A percentile compares a stretch with the other conserved stretches of the same genome.
These are phyloP conservation scores for Colletotrichum lini DNA, from an alignment of 2,329 filamentous ascomycete species.

Conservation along the genomic window DNA sequence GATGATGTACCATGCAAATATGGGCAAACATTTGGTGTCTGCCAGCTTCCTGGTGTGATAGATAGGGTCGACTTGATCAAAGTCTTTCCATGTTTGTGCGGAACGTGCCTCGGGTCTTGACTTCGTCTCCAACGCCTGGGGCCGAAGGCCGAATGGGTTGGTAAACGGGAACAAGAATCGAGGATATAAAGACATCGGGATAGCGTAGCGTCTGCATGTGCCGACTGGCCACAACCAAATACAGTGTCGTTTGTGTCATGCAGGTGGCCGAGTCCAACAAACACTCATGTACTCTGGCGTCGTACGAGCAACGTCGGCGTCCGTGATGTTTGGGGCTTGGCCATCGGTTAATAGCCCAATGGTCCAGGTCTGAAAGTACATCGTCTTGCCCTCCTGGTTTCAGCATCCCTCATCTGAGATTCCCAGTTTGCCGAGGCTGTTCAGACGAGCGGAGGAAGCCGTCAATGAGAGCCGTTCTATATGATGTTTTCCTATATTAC, in stretches of 20 bases:
- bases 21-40: not conserved
- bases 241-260: conserved; percentile 12
- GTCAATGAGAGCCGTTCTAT: not conserved
- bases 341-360: not conserved
- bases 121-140: not conserved
- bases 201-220: not conserved
- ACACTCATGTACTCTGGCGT: conserved; percentile 1
- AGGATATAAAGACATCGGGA: not conserved
- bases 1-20: conserved; percentile 11
- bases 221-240: conserved; percentile 4
- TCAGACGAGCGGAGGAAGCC: not conserved
- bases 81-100: too few species aligned
- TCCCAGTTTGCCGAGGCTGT: not conserved
- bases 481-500: not conserved
- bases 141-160: conserved; percentile 1
- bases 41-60: not conserved
- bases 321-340: conserved; percentile 2
- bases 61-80: not conserved
- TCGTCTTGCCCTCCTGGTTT: not conserved
- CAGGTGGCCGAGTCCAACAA: conserved; percentile 17
- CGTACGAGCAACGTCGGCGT: conserved; percentile 6
- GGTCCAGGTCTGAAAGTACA: not conserved
- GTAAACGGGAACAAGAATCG: not conserved
- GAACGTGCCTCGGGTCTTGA: not conserved
- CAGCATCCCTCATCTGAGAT: not conserved